Conservation (phyloP, 257 asterid species). For the Solanum arcanum region DNA sequence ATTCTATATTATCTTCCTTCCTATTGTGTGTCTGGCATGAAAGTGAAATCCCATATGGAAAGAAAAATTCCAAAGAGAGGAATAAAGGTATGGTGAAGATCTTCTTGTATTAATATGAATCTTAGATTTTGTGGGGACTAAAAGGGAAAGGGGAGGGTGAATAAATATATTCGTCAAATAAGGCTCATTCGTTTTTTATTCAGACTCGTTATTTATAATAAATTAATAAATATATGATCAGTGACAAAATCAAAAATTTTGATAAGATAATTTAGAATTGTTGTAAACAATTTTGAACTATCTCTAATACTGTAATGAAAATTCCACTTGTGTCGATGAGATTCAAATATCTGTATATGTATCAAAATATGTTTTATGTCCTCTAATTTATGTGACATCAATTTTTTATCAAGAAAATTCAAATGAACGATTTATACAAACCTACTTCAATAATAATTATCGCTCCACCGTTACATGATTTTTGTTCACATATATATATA, state of each 20-base stretch:
- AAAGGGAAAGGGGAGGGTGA: background rate
- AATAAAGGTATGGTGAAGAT: background rate
- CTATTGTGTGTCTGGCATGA: background rate
- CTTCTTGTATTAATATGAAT: background rate
- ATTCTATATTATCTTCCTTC: background rate
- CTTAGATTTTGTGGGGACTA: background rate
- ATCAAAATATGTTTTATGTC: background rate
- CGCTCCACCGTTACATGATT: background rate
- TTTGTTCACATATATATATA: background rate
- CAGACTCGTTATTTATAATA: background rate
- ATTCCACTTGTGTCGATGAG: background rate
- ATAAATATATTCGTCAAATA: background rate
- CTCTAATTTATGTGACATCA: background rate
- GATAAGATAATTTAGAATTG: background rate
- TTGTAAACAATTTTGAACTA: background rate
- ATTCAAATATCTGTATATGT: background rate
- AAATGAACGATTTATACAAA: background rate
- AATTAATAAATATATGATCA: background rate
- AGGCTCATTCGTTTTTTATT: background rate
- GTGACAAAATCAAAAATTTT: accelerated
- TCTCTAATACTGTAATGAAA: background rate
- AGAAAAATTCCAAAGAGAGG: background rate
- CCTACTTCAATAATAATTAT: background rate
- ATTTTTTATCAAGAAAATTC: background rate
- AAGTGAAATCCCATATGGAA: background rate